Evolutionary conservation across 306 rosid genomes (phyloP).

Genomic region (Pyrus bretschneideri): DNA sequence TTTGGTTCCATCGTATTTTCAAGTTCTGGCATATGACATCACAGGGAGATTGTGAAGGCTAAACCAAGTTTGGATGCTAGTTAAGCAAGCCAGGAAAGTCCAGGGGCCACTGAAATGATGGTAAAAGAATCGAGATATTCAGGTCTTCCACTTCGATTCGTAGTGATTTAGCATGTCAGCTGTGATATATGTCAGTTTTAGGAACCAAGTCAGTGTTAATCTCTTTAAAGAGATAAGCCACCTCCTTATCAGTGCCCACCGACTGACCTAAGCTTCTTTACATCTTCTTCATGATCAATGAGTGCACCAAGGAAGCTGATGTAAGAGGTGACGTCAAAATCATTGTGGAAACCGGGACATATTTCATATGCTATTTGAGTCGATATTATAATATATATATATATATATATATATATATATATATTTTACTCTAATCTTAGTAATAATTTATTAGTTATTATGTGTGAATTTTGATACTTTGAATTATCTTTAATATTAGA

Average conservation of each 20-base stretch:
- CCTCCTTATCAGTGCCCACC: conserved; percentile 32
- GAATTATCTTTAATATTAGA: too few relatives aligned
- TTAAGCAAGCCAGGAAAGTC: conserved; percentile 5
- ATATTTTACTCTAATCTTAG: too few relatives aligned
- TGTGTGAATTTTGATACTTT: too few relatives aligned
- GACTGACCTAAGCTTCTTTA: conserved; percentile 12
- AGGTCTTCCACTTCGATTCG: not conserved
- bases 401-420: too few relatives aligned
- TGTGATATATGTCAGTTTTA: not conserved
- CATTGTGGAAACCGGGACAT: conserved; percentile 27
- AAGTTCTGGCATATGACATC: not conserved
- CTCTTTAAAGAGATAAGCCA: conserved; percentile 18
- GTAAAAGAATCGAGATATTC: conserved; percentile 4
- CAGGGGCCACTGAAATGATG: conserved; percentile 26
- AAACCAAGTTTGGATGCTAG: conserved; percentile 5
- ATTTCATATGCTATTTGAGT: conserved; percentile 23
- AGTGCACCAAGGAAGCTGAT: conserved; percentile 24
- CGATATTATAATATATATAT: too few relatives aligned
- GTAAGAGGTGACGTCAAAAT: conserved; percentile 21
- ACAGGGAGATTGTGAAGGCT: not conserved
- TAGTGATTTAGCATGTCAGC: not conserved
- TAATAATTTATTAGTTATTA: too few relatives aligned
- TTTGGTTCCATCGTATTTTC: not conserved
- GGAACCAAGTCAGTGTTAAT: conserved; percentile 12
- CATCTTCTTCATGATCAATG: conserved; percentile 26